Conservation (phyloP, 495 filamentous ascomycete species). For the Stereocaulon alpinum region DNA sequence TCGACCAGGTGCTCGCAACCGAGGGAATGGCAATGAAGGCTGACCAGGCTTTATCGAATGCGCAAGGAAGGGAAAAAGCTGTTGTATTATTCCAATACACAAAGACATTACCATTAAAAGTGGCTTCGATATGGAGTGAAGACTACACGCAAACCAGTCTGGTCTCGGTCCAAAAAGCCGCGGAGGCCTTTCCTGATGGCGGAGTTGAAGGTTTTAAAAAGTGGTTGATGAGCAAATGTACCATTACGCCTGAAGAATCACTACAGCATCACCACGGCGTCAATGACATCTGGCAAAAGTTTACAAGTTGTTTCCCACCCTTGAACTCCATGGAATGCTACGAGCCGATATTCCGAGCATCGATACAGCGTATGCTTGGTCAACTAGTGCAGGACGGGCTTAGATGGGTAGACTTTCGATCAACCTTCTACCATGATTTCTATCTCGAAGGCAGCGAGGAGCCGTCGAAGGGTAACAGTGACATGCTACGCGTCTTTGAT, state of each 20-base stretch:
- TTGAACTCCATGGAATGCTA: constrained; percentile 69
- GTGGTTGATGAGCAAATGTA: constrained; percentile 69
- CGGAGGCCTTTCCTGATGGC: constrained; percentile 59
- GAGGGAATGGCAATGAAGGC: constrained; percentile 64
- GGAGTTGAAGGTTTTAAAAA: constrained; percentile 59
- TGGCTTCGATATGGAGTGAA: constrained; percentile 47
- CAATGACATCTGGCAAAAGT: constrained; percentile 71
- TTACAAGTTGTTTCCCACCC: constrained; percentile 56
- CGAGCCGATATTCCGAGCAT: constrained; percentile 79
- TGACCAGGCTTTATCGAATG: constrained; percentile 39
- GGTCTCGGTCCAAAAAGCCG: constrained; percentile 52
- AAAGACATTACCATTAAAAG: constrained; percentile 20
- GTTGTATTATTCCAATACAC: constrained; percentile 46
- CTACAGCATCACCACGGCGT: constrained; percentile 72
- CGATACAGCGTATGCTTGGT: constrained; percentile 55
- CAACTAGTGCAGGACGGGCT: constrained; percentile 67
- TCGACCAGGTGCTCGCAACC: constrained; percentile 59
- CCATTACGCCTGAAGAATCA: constrained; percentile 58
- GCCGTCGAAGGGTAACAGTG: constrained; percentile 50
- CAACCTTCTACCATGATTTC: constrained; percentile 53
- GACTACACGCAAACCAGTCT: constrained; percentile 46
- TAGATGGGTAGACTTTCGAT: constrained; percentile 52
- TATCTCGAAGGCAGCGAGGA: constrained; percentile 45
- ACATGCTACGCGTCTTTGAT: constrained; percentile 57
- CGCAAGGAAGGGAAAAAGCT: constrained; percentile 36